phyloP scores from a whole-genome alignment of 768 basidiomycete genomes.

The Trametes punicea region DNA sequence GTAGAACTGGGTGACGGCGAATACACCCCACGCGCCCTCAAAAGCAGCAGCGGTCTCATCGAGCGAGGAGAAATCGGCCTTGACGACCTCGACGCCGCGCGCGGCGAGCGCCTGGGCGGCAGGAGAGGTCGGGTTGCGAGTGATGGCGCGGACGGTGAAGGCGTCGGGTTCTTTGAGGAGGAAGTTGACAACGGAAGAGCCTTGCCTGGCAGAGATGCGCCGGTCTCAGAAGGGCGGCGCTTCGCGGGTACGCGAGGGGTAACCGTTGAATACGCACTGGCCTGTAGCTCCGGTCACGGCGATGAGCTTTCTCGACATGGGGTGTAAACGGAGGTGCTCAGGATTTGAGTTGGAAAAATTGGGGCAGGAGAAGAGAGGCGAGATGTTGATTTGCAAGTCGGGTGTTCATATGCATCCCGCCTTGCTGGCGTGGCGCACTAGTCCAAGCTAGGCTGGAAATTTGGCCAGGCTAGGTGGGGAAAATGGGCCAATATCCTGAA shows the following conservation, averaged over 20 bases:
- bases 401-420: too few relatives aligned
- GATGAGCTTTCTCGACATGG: conserved; percentile 8
- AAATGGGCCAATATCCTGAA: too few relatives aligned
- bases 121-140: conserved; percentile 5
- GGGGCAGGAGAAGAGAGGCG: too few relatives aligned
- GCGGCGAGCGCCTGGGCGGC: conserved; percentile 8
- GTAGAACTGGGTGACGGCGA: conserved; percentile 12
- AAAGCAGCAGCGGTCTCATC: conserved; percentile 11
- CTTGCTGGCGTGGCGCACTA: too few relatives aligned
- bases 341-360: too few relatives aligned
- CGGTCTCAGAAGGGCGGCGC: background rate
- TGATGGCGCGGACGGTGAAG: conserved; percentile 14
- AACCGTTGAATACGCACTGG: background rate
- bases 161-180: conserved; percentile 6
- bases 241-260: background rate
- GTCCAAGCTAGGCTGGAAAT: too few relatives aligned
- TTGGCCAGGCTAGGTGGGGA: too few relatives aligned
- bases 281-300: conserved; percentile 9
- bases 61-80: conserved; percentile 8
- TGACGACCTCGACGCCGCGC: conserved; percentile 12
- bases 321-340: background rate
- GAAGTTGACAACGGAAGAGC: conserved; percentile 11
- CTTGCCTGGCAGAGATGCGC: background rate
- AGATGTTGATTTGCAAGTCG: too few relatives aligned
- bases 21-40: conserved; percentile 7